phyloP scores from a whole-genome alignment of 2,329 filamentous ascomycete genomes.

The Aspergillus ochraceus region DNA sequence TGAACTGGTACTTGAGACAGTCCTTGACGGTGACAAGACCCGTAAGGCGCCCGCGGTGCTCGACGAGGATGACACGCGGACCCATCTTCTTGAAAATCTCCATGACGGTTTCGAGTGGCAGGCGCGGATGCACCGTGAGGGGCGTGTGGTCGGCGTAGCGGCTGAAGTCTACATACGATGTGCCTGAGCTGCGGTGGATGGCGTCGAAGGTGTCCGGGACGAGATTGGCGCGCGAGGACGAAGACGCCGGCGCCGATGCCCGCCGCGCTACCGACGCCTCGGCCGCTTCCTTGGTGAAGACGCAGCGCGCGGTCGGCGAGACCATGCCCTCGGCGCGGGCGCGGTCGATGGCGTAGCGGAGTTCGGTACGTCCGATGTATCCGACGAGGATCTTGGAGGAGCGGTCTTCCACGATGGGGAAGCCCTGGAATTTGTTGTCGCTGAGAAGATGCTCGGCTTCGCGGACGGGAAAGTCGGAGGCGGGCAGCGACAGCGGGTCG shows the following conservation, averaged over 20 bases:
- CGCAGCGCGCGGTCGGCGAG: constrained; percentile 69
- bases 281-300: constrained; percentile 62
- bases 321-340: constrained; percentile 68
- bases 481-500: constrained; percentile 71
- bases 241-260: constrained; percentile 14
- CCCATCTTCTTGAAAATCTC: constrained; percentile 98
- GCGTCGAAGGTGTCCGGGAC: constrained; percentile 60
- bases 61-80: constrained; percentile 86
- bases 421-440: constrained; percentile 84
- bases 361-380: constrained; percentile 89
- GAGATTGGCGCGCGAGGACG: constrained; percentile 24
- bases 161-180: constrained; percentile 71
- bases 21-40: constrained; percentile 96
- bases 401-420: constrained; percentile 80
- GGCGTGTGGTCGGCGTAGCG: constrained; percentile 88
- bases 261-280: constrained; percentile 34
- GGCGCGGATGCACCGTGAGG: constrained; percentile 83
- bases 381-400: constrained; percentile 73
- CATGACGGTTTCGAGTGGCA: constrained; percentile 96
- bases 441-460: constrained; percentile 74
- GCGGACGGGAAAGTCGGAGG: constrained; percentile 71
- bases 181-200: constrained; percentile 56
- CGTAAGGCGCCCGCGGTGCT: constrained; percentile 78
- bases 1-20: constrained; percentile 96
- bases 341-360: constrained; percentile 85